Conservation (phyloP, 2,329 filamentous ascomycete genomes). For the Trichoderma endophyticum region DNA sequence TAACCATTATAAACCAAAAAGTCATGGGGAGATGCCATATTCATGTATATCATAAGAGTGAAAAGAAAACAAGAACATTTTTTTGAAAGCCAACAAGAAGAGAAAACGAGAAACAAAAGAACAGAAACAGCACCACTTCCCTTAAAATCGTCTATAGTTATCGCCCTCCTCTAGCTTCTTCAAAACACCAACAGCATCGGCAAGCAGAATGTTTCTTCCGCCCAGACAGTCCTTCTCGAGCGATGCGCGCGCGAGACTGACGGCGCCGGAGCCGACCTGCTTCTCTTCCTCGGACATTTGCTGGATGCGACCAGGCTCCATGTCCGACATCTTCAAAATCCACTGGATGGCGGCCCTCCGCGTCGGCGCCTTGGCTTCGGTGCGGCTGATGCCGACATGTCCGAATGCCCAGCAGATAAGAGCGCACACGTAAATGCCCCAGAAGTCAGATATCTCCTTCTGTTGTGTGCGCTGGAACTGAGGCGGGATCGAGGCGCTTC, state of each 20-base stretch:
- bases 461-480: constrained; percentile 23
- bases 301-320: constrained; percentile 39
- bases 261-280: constrained; percentile 43
- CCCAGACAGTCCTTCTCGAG: constrained; percentile 51
- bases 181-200: constrained; percentile 53
- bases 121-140: not conserved
- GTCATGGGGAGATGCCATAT: not conserved
- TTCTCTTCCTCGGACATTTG: constrained; percentile 33
- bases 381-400: constrained; percentile 29
- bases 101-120: not conserved
- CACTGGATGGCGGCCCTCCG: constrained; percentile 33
- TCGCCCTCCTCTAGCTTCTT: constrained; percentile 47
- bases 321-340: constrained; percentile 41
- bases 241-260: constrained; percentile 46
- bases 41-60: not conserved
- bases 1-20: not conserved
- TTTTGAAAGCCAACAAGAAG: not conserved
- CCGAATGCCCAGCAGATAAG: constrained; percentile 60
- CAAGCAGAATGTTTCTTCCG: constrained; percentile 47
- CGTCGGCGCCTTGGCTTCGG: constrained; percentile 23
- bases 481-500: constrained; percentile 1
- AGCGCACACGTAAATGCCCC: constrained; percentile 55
- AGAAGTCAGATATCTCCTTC: constrained; percentile 48
- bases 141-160: constrained; percentile 35
- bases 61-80: not conserved